Conservation (phyloP, 2,329 filamentous ascomycete species). For the Pseudogymnoascus sp. region DNA sequence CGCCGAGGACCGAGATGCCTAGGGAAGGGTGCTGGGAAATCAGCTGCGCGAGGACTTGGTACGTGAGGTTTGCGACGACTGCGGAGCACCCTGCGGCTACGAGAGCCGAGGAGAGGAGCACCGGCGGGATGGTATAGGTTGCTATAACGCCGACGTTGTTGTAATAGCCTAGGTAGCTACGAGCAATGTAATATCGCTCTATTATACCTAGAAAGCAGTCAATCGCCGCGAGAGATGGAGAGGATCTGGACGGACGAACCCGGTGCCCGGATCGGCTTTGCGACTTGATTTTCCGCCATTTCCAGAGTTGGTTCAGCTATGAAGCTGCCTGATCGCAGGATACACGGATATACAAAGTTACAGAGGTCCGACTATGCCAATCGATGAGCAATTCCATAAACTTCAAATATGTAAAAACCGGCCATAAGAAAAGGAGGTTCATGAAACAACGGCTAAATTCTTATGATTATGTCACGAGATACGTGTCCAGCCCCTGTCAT, state of each 20-base stretch:
- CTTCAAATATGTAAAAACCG: not conserved
- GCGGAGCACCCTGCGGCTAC: not conserved
- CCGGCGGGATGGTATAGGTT: not conserved
- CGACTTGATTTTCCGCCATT: not conserved
- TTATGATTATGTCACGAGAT: not conserved
- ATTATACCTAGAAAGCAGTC: not conserved
- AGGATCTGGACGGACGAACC: not conserved
- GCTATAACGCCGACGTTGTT: not conserved
- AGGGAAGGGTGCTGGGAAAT: not conserved
- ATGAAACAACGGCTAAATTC: not conserved
- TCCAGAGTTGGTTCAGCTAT: not conserved
- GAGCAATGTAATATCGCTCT: constrained; percentile 7
- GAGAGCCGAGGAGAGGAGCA: not conserved
- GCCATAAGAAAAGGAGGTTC: not conserved
- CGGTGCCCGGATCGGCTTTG: not conserved
- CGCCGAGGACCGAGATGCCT: not conserved
- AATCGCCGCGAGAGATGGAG: not conserved
- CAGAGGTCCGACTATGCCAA: not conserved
- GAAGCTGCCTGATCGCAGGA: not conserved
- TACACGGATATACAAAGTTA: not conserved
- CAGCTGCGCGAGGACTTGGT: not conserved
- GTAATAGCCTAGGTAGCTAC: constrained; percentile 1
- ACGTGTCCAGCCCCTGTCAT: not conserved
- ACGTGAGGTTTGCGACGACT: not conserved
- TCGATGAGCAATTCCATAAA: not conserved